Evolutionary conservation across 2,329 filamentous ascomycete genomes (phyloP), one percentile per base, ranked within the genome.

Genomic region (Clarireedia monteithiana): DNA sequence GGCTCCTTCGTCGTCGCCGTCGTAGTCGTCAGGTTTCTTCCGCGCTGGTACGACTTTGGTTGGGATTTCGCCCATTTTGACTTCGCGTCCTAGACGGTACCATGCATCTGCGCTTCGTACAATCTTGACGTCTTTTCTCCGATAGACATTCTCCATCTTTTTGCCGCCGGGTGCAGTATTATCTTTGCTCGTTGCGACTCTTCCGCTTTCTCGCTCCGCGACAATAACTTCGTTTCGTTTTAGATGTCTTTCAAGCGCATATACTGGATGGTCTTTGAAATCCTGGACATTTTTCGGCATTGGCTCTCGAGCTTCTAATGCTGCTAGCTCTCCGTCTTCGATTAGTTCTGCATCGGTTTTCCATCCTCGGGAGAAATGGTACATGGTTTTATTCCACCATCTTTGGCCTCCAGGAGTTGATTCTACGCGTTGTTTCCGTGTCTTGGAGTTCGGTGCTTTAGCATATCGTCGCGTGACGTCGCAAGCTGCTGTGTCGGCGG

Each of bases 391-490:
- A 3, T 71, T 71, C 77, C 80, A 83, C 82, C 82, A 85, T 53
- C 66, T 66, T 9, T 73, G 73, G 0, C 74, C 78, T 9, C 73
- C 65, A 62, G 77, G 71, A 74, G 76, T 46, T 68, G 76, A 57
- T 56, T 97, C 94, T 1, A 99, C 79, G n/a, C 94, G 84, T 57
- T 81, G 72, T 61, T 84, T 90, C 23, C 89, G 81, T 1, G 91
- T 96, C 71, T 97, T 97, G 23, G 91, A 88, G 63, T 91, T 94
- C 72, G 87, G 97, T 0, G 86, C 86, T 70, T 94, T 95, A 1
- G 85, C 80, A 67, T 99, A 99, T 15, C 94, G 83, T 55, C 84
- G 80, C 0, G 94, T 99, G 0, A 99, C 89, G 66, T 99, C 94
- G 65, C 81, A 83, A 0, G 84, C 90, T 14, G 81, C 82, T 2